phyloP scores from a whole-genome alignment of 768 basidiomycete species.

The Lactarius indigo region DNA sequence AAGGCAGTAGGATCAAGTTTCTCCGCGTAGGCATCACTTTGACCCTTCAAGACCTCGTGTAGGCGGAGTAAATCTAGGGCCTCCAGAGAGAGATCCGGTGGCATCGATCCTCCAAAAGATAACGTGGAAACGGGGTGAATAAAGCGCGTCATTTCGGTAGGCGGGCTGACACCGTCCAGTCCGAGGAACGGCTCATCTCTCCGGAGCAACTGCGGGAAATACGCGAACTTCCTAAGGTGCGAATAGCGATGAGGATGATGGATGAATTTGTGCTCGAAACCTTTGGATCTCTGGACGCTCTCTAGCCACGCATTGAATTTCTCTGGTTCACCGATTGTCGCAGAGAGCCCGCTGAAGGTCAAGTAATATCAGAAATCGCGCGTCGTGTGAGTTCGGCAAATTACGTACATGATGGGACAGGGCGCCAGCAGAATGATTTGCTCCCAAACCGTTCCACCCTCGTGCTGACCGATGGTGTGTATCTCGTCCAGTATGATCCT shows the following conservation, averaged over 20 bases:
- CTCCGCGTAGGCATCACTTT: constrained; percentile 29
- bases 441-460: constrained; percentile 70
- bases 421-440: constrained; percentile 68
- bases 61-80: constrained; percentile 52
- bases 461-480: constrained; percentile 67
- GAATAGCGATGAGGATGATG: constrained; percentile 68
- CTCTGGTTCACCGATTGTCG: constrained; percentile 64
- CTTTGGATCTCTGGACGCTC: constrained; percentile 55
- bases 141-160: constrained; percentile 45
- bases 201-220: constrained; percentile 37
- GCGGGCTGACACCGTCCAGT: constrained; percentile 34
- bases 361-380: not conserved
- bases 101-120: constrained; percentile 51
- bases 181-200: constrained; percentile 35
- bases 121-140: constrained; percentile 63
- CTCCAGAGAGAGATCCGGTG: constrained; percentile 62
- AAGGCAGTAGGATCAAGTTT: constrained; percentile 42
- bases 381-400: not conserved
- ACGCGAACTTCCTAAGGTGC: constrained; percentile 66
- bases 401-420: constrained; percentile 64
- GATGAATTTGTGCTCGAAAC: constrained; percentile 56
- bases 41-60: constrained; percentile 42
- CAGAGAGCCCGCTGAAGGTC: constrained; percentile 56
- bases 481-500: constrained; percentile 70
- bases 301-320: constrained; percentile 63